These are phyloP conservation scores for Candida piceae DNA, from an alignment of 805 yeast species.

Conservation along the genomic window DNA sequence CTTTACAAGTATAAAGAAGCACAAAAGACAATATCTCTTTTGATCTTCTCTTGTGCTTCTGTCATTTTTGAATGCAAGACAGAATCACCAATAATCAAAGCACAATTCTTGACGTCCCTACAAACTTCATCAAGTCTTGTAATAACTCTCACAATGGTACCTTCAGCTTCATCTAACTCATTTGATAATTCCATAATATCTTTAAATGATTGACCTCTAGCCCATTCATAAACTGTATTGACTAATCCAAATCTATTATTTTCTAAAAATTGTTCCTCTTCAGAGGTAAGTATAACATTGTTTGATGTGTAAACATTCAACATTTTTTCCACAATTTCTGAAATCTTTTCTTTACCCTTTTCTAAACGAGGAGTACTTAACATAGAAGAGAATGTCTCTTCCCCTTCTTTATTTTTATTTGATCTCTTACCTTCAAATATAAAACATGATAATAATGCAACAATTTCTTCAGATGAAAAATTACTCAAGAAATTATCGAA, in stretches of 20 bases:
- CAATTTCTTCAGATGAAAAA: constrained; percentile 93
- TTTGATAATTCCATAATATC: constrained; percentile 85
- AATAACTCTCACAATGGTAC: constrained; percentile 93
- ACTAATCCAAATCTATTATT: constrained; percentile 83
- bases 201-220: constrained; percentile 85
- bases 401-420: constrained; percentile 49
- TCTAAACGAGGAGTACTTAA: constrained; percentile 72
- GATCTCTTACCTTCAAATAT: constrained; percentile 78
- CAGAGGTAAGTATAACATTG: constrained; percentile 73
- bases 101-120: constrained; percentile 89
- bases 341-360: constrained; percentile 60
- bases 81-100: constrained; percentile 91
- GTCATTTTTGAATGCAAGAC: constrained; percentile 84
- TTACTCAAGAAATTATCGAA: constrained; percentile 90
- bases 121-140: constrained; percentile 93
- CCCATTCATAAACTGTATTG: constrained; percentile 98
- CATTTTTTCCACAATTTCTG: constrained; percentile 62
- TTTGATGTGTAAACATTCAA: constrained; percentile 56
- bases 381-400: constrained; percentile 11
- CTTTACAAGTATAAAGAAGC: constrained; percentile 79
- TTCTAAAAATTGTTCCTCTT: constrained; percentile 80
- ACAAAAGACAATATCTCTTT: constrained; percentile 95
- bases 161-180: constrained; percentile 69
- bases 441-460: constrained; percentile 87
- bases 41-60: constrained; percentile 89